Percentiles rank a stretch among this genome's conserved stretches.
phyloP scores from a whole-genome alignment of 306 rosid genomes.

The Dalbergia cochinchinensis region DNA sequence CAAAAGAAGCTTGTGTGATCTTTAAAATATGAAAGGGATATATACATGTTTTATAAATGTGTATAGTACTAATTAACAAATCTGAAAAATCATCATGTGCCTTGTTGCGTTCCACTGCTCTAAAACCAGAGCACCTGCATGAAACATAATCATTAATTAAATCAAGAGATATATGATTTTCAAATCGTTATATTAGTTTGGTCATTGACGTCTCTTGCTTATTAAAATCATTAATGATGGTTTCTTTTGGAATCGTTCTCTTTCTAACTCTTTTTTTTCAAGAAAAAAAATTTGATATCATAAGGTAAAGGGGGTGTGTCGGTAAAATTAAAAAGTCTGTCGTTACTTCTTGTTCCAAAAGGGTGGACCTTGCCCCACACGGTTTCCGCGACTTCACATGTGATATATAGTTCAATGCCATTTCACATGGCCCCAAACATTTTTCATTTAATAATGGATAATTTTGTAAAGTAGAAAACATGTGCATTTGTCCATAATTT shows the following conservation, averaged over 20 bases:
- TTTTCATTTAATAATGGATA: too few species aligned
- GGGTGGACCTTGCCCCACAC: slow-evolving; percentile 49
- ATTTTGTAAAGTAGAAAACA: background rate
- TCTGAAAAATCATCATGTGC: too few species aligned
- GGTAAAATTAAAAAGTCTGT: slow-evolving; percentile 29
- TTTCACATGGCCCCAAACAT: background rate
- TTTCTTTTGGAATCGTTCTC: background rate
- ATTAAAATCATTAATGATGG: background rate
- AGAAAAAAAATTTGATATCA: background rate
- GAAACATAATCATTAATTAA: background rate
- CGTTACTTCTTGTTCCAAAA: background rate
- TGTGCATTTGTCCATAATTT: slow-evolving; percentile 5
- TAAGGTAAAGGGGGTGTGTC: slow-evolving; percentile 14
- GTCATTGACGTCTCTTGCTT: background rate
- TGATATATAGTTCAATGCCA: too few species aligned
- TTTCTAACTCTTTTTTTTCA: background rate
- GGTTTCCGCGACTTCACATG: slow-evolving; percentile 39
- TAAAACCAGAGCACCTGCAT: slow-evolving; percentile 17
- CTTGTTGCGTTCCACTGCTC: too few species aligned
- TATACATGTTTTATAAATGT: too few species aligned
- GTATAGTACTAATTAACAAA: too few species aligned
- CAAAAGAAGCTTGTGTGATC: background rate
- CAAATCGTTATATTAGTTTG: background rate
- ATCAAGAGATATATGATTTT: background rate
- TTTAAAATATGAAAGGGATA: background rate